Base-by-base conservation (phyloP, 352 stramenopile species). In the Phytophthora capsici region DNA sequence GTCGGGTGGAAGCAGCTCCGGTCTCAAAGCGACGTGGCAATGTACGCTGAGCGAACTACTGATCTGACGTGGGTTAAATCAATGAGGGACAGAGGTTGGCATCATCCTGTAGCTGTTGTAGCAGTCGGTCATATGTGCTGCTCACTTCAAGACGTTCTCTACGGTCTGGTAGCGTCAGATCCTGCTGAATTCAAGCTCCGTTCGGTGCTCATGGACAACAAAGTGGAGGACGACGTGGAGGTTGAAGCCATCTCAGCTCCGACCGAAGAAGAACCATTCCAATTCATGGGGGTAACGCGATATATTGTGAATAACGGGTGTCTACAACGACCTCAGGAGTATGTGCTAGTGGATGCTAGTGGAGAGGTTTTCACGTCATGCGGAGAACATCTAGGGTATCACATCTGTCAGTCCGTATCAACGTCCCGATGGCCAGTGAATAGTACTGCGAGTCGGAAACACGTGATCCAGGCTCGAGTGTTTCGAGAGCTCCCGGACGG, bases 161-260 rank as follows among this genome's bases (percentile, higher is more conserved):
- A 66, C 22, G 34, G 50, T 4, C 22, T 61, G 22, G 50, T 55
- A 17, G 58, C 53, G 10, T 66, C 49, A 2, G 50, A 66, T 28
- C 49, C 49, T 34, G 58, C 50, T 7, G 58, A 66, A 17, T 61
- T 66, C 14, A 66, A 61, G 50, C 23, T 66, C n/a, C 58, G 58
- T 7, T 54, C 41, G 4, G 49, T 55, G n/a, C 17, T 66, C 14
- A 66, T 61, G 49, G 19, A 37, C 34, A 37, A 30, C 13, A 61
- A 52, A 48, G 20, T 36, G 8, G 58, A 66, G 12, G 30, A 61
- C 17, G 41, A 66, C 23, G 58, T 66, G 26, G 40, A 61, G 40
- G 32, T 66, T 2, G 50, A 48, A 28, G 22, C 32, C 30, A 61
- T 66, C 22, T 45, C 40, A 1, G 30, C 41, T 13, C 58, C 40